Conservation (phyloP, 768 basidiomycete species). For the Cantharellus cinnabarinus region DNA sequence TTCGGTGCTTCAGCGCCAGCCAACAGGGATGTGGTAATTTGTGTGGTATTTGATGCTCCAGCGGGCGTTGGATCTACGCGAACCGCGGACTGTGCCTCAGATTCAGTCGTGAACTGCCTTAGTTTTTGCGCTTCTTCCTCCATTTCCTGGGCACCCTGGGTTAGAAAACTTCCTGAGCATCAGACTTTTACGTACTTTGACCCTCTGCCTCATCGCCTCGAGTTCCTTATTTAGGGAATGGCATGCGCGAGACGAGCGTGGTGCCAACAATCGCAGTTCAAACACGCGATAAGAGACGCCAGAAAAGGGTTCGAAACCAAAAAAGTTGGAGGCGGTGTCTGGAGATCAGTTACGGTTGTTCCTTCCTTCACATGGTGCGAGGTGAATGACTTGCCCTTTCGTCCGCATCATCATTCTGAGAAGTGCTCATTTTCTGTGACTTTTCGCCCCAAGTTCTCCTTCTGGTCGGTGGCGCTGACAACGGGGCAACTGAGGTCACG, state of each 20-base stretch:
- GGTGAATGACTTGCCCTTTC: no score
- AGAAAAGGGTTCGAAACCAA: no score
- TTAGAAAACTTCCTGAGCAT: no score
- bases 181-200: conserved; percentile 22
- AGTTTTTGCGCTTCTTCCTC: conserved; percentile 76
- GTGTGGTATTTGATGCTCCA: background rate
- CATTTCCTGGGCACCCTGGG: conserved; percentile 35
- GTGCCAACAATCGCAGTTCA: background rate
- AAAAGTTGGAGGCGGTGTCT: no score
- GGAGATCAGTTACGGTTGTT: no score
- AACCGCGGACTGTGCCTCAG: conserved; percentile 1
- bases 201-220: conserved; percentile 73
- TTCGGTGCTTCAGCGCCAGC: conserved; percentile 7
- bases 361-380: no score
- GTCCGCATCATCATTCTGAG: no score
- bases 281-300: no score
- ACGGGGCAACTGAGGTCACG: no score
- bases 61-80: background rate
- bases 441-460: no score
- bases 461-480: no score
- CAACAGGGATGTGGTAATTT: background rate
- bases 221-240: conserved; percentile 37
- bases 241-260: background rate
- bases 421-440: no score
- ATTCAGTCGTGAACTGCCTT: conserved; percentile 54